These are phyloP conservation scores for Candolleomyces aberdarensis DNA, from an alignment of 768 basidiomycete species.

Conservation along the genomic window DNA sequence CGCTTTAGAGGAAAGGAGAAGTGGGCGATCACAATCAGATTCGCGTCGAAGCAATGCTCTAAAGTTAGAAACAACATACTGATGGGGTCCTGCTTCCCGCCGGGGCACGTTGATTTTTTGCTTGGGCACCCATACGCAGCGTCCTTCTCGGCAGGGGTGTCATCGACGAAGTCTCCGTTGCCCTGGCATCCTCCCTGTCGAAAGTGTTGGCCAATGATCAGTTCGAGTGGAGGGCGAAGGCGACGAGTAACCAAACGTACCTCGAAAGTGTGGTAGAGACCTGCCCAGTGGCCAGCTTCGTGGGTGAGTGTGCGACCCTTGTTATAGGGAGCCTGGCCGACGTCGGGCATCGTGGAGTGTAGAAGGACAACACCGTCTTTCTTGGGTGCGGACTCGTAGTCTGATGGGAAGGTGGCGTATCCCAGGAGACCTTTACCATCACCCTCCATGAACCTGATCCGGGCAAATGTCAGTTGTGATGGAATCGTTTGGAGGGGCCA, in stretches of 20 bases:
- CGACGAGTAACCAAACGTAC: background rate
- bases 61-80: constrained; percentile 10
- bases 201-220: too few relatives aligned
- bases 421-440: constrained; percentile 37
- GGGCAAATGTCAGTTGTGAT: constrained; percentile 18
- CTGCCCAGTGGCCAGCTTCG: constrained; percentile 55
- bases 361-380: constrained; percentile 48
- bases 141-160: constrained; percentile 36
- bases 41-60: background rate
- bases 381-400: constrained; percentile 31
- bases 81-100: constrained; percentile 12
- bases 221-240: too few relatives aligned
- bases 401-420: constrained; percentile 43
- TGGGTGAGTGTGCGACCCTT: constrained; percentile 47
- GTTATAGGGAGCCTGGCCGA: constrained; percentile 38
- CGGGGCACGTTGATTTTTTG: constrained; percentile 21
- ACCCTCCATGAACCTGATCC: constrained; percentile 24
- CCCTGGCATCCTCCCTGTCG: constrained; percentile 34
- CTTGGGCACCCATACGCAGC: constrained; percentile 31
- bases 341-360: constrained; percentile 38
- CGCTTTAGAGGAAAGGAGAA: constrained; percentile 12
- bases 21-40: background rate
- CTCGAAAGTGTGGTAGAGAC: constrained; percentile 58
- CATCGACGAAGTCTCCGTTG: constrained; percentile 34
- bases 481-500: background rate